A percentile compares a stretch with the other conserved stretches of the same genome.
Conservation (phyloP, 1,139 yeast species). For the Suhomyces anneliseae region DNA sequence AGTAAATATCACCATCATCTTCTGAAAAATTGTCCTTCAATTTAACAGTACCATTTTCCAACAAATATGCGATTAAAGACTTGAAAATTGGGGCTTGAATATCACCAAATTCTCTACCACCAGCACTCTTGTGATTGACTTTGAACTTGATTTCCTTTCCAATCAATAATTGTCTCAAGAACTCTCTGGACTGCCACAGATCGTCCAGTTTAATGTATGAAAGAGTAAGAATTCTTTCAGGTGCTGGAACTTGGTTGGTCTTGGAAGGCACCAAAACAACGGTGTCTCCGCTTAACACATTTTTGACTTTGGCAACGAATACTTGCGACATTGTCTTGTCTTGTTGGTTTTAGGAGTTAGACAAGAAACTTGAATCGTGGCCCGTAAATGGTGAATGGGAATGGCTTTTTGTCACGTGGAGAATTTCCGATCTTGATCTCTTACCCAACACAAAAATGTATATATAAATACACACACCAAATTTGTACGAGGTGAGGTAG, state of each 20-base stretch:
- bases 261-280: slow-evolving; percentile 61
- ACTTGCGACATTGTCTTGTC: slow-evolving; percentile 14
- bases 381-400: neutral
- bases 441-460: no score
- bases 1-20: slow-evolving; percentile 36
- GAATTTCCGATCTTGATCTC: no score
- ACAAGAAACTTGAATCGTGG: neutral
- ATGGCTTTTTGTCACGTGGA: no score
- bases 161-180: slow-evolving; percentile 59
- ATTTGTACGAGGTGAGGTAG: no score
- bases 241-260: slow-evolving; percentile 43
- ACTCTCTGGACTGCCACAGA: slow-evolving; percentile 63
- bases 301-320: slow-evolving; percentile 62
- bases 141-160: slow-evolving; percentile 68
- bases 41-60: slow-evolving; percentile 62
- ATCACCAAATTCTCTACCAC: slow-evolving; percentile 74
- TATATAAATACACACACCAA: no score
- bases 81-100: slow-evolving; percentile 61
- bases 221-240: slow-evolving; percentile 63
- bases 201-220: slow-evolving; percentile 59
- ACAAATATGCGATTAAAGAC: slow-evolving; percentile 57
- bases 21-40: slow-evolving; percentile 54
- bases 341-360: no score
- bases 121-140: slow-evolving; percentile 50
- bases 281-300: slow-evolving; percentile 76